Conservation (phyloP, 345 rosid genomes). For the Viola odorata region DNA sequence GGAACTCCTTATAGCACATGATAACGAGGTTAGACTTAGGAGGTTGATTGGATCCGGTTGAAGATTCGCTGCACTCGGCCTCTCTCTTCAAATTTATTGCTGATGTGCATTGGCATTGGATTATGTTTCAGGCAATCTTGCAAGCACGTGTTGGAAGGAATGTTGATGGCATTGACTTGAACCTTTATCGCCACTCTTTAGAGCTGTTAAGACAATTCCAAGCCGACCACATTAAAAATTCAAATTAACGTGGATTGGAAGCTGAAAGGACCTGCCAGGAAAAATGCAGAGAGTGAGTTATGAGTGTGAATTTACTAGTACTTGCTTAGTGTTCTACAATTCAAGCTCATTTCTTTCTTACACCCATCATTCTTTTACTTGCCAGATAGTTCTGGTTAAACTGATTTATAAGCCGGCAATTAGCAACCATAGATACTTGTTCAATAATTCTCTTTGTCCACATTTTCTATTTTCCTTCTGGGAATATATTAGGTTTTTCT, state of each 20-base stretch:
- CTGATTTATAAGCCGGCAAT: not conserved
- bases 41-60: not conserved
- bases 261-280: not conserved
- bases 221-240: conserved; percentile 23
- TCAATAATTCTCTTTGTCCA: too few relatives aligned
- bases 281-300: not conserved
- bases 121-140: conserved; percentile 48
- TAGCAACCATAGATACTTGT: not conserved
- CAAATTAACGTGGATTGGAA: conserved; percentile 6
- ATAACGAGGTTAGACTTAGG: conserved; percentile 47
- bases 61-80: not conserved
- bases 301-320: too few relatives aligned
- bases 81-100: too few relatives aligned
- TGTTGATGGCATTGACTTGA: conserved; percentile 73
- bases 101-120: not conserved
- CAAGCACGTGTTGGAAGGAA: conserved; percentile 77
- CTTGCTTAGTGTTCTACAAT: too few relatives aligned
- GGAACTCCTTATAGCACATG: conserved; percentile 56
- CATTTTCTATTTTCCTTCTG: too few relatives aligned
- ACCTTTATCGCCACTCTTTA: conserved; percentile 59
- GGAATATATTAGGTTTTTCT: too few relatives aligned
- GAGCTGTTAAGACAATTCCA: conserved; percentile 59
- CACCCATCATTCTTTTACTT: too few relatives aligned
- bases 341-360: not conserved
- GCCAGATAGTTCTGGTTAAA: too few relatives aligned